A percentile compares a stretch with the other conserved stretches of the same genome.
Evolutionary conservation across 169 alveolate genomes (phyloP).

Genomic region (Cryptosporidium tyzzeri): DNA sequence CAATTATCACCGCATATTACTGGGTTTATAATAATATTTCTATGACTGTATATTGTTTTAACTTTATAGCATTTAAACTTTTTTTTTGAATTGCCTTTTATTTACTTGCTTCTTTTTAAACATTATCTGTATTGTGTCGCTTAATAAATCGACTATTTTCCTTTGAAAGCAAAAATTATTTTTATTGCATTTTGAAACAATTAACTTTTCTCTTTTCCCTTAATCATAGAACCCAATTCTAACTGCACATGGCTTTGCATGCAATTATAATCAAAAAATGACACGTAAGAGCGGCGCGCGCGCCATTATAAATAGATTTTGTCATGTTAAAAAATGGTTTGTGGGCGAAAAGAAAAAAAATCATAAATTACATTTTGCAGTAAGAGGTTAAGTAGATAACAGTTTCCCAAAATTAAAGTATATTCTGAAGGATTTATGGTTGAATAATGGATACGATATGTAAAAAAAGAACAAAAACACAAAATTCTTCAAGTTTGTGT

Average conservation of each 20-base stretch:
- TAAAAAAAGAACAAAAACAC: neutral
- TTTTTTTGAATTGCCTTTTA: too few relatives aligned
- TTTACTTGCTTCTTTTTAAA: neutral
- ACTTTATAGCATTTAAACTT: too few relatives aligned
- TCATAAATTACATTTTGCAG: constrained; percentile 14
- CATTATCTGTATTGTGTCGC: too few relatives aligned
- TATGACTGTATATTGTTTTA: neutral
- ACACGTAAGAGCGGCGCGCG: constrained; percentile 28
- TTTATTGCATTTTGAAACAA: too few relatives aligned
- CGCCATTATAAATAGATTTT: constrained; percentile 28
- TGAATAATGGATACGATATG: neutral
- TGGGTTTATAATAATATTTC: neutral
- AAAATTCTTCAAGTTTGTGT: neutral
- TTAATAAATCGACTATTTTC: too few relatives aligned
- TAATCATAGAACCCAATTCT: neutral
- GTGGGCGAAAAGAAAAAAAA: constrained; percentile 1
- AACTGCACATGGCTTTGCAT: neutral
- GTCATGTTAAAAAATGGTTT: constrained; percentile 4
- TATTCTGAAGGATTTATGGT: neutral
- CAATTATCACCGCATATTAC: neutral
- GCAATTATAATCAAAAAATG: neutral
- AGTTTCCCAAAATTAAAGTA: neutral
- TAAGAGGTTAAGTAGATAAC: neutral
- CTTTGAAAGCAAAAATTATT: too few relatives aligned
- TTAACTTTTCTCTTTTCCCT: neutral